phyloP scores from a whole-genome alignment of 169 alveolate genomes.

The Neospora caninum region DNA sequence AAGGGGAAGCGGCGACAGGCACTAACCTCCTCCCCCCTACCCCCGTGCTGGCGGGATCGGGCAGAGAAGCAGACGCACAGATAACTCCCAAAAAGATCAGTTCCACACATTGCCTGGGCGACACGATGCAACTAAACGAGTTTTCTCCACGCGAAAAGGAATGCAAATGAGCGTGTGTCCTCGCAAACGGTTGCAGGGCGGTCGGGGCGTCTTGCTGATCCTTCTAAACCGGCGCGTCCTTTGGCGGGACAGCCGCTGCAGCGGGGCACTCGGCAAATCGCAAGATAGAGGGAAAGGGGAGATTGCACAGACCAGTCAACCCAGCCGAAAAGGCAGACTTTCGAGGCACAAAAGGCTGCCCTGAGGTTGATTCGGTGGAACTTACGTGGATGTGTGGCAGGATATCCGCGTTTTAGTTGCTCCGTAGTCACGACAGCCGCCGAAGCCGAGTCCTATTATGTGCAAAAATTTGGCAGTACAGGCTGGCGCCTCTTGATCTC shows the following conservation, averaged over 20 bases:
- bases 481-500: background rate
- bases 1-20: background rate
- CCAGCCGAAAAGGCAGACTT: background rate
- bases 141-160: no score
- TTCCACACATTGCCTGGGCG: background rate
- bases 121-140: no score
- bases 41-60: slow-evolving; percentile 10
- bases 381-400: background rate
- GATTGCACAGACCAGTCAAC: no score
- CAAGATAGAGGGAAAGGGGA: background rate
- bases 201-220: background rate
- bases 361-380: background rate
- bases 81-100: background rate
- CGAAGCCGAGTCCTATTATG: background rate
- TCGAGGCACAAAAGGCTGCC: background rate
- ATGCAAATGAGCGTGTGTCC: no score
- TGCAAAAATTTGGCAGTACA: background rate
- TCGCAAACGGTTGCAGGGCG: no score
- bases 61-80: background rate
- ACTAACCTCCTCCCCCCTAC: slow-evolving; percentile 12
- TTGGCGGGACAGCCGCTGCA: slow-evolving; percentile 4
- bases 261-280: slow-evolving; percentile 12
- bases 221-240: background rate
- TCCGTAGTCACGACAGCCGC: background rate
- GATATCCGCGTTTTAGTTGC: background rate